Base-by-base conservation (phyloP, 805 yeast genomes). In the Kluyveromyces wickerhamii region DNA sequence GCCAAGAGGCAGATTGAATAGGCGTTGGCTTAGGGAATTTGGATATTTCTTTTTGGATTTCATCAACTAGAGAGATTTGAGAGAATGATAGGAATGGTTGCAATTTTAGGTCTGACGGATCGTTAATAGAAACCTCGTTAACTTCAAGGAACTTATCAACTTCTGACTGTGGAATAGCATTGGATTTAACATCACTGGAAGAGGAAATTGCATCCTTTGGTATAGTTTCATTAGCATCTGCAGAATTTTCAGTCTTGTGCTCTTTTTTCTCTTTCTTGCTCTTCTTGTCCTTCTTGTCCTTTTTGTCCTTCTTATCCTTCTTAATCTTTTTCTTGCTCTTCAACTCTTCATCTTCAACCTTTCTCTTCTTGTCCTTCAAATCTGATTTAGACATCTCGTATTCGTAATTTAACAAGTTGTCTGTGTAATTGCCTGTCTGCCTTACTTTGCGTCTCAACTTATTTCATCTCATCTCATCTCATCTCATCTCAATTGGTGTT, bases 1-100 rank as follows among this genome's bases (percentile, higher is more conserved):
- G 97, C 97, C 97, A 92, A 7, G 96, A 73, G 29, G 77, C 85
- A 21, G 95, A 73, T 66, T 89, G 98, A 49, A 89, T 89, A 23
- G 97, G 97, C 5, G 97, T 88, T 36, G 98, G 99, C 49, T 76
- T 79, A 11, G 85, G 80, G 65, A 84, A 92, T 48, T 77, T 74
- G 25, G 74, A 63, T 30, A 89, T 67, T 30, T 72, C 76, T n/a
- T 64, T 49, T 44, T 70, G 71, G 40, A 88, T 72, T 34, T 72
- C 66, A 2, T 71, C 44, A 39, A 77, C 72, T 18, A 81, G 63
- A 2, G 67, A 48, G 16, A 89, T 66, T 22, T 79, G 74, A 21
- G 66, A 64, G 50, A 92, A 88, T 6, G 78, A 59, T 35, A 89
- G 59, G 16, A 79, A 61, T 7, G 97, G 97, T 42, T 77, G 70